phyloP scores from a whole-genome alignment of 2,329 filamentous ascomycete species.

The Daldinia sp. region DNA sequence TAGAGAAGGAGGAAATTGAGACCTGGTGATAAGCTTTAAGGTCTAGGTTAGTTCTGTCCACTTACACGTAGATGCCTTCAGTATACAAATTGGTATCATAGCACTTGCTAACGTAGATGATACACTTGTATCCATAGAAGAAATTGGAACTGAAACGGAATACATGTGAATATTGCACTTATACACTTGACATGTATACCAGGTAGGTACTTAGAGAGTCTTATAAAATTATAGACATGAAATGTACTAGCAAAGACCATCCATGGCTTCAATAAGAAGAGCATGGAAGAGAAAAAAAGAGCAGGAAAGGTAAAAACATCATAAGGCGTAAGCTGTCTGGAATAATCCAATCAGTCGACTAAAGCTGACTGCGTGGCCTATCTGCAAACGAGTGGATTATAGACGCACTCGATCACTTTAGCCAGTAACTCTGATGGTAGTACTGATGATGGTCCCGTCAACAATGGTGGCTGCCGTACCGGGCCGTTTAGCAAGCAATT shows the following conservation, averaged over 20 bases:
- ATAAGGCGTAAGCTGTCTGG: constrained; percentile 8
- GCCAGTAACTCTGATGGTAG: constrained; percentile 24
- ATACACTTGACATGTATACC: background rate
- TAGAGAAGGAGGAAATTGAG: constrained; percentile 13
- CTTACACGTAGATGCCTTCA: background rate
- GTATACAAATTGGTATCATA: background rate
- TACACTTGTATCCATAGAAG: background rate
- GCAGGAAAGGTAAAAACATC: constrained; percentile 1
- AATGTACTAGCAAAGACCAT: background rate
- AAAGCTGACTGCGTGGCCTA: constrained; percentile 29
- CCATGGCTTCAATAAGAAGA: background rate
- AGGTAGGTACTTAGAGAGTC: background rate
- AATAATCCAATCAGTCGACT: constrained; percentile 30
- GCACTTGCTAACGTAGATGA: background rate
- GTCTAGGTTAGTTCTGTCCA: background rate
- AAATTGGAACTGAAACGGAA: background rate
- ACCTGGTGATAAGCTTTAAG: constrained; percentile 12
- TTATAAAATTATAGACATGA: constrained; percentile 6
- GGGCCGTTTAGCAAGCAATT: constrained; percentile 40
- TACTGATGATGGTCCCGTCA: background rate
- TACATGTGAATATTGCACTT: background rate
- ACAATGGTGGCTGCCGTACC: constrained; percentile 28
- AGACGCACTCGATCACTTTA: constrained; percentile 37
- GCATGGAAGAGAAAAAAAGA: background rate
- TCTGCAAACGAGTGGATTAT: constrained; percentile 34